Conservation (phyloP, 169 alveolate species). For the Eimeria tenella region DNA sequence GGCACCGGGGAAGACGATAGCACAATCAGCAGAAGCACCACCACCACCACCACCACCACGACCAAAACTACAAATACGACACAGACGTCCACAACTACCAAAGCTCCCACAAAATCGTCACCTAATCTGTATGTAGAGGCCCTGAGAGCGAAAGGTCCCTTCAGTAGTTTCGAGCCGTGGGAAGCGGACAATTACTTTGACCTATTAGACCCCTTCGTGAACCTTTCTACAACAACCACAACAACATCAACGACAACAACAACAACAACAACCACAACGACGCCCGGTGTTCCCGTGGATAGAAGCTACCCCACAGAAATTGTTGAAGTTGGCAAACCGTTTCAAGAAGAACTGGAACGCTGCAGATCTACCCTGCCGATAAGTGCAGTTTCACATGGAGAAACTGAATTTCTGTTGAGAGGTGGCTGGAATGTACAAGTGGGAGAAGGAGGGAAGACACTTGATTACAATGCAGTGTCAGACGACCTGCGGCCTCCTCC, state of each 20-base stretch:
- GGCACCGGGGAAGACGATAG: neutral
- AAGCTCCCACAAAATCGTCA: neutral
- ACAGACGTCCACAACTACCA: neutral
- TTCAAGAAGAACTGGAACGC: slow-evolving; percentile 2
- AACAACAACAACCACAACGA: neutral
- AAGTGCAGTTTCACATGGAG: neutral
- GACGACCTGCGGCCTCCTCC: neutral
- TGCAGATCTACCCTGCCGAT: neutral
- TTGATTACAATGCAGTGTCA: neutral
- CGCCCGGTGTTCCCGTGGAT: neutral
- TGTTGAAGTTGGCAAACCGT: neutral
- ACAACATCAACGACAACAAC: neutral
- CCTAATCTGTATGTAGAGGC: neutral
- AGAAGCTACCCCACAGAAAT: neutral
- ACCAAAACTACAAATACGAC: neutral
- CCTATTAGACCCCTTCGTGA: no score
- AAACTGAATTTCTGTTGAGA: neutral
- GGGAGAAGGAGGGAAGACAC: neutral
- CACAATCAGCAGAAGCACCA: neutral
- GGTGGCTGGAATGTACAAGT: neutral
- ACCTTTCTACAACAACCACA: neutral
- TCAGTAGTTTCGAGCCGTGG: no score
- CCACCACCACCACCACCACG: neutral
- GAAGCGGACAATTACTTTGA: no score
- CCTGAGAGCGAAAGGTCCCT: no score